Conservation (phyloP, 257 asterid genomes). For the Solanum pennellii region DNA sequence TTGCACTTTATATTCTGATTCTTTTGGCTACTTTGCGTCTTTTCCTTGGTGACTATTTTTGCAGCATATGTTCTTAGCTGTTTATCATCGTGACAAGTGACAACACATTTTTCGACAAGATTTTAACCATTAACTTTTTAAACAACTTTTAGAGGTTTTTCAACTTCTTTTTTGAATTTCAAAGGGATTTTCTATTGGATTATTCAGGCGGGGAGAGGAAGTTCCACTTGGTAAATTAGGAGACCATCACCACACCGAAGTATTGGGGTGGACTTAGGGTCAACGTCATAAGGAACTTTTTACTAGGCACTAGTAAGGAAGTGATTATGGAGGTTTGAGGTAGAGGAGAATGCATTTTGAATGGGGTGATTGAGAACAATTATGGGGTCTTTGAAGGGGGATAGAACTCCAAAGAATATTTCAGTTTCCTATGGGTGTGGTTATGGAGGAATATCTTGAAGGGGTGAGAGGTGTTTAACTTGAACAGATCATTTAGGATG, state of each 20-base stretch:
- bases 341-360: background rate
- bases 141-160: background rate
- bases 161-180: background rate
- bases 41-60: background rate
- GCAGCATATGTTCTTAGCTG: background rate
- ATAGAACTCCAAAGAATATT: background rate
- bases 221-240: background rate
- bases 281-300: background rate
- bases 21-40: background rate
- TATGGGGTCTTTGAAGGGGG: background rate
- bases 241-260: background rate
- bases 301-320: background rate
- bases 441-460: background rate
- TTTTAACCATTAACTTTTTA: background rate
- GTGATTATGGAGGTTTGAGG: background rate
- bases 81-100: background rate
- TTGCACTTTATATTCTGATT: background rate
- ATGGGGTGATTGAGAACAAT: background rate
- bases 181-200: background rate
- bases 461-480: background rate
- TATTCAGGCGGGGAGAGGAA: background rate
- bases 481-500: background rate
- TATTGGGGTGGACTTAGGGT: background rate
- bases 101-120: background rate
- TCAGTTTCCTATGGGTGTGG: background rate